A percentile compares a stretch with the other conserved stretches of the same genome.
These are phyloP conservation scores for Mytilinidion resinicola DNA, from an alignment of 495 filamentous ascomycete genomes.

Conservation along the genomic window DNA sequence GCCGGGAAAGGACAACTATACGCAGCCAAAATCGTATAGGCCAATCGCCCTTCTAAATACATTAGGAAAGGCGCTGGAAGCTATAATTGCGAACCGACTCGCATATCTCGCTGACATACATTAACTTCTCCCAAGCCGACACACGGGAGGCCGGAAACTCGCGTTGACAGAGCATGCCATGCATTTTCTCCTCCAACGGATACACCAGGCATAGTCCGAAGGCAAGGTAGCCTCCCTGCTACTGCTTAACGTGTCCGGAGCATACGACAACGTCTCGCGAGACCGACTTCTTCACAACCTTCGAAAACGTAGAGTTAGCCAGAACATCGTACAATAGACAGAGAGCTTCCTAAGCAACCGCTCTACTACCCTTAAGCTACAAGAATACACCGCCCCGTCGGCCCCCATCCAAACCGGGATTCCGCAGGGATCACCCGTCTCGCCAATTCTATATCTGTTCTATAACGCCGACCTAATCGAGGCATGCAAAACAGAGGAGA, in stretches of 20 bases:
- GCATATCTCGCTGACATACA: slow-evolving; percentile 23
- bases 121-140: slow-evolving; percentile 22
- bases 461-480: background rate
- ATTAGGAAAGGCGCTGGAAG: slow-evolving; percentile 33
- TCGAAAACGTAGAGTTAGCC: slow-evolving; percentile 1
- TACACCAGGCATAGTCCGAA: slow-evolving; percentile 18
- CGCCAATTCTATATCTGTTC: background rate
- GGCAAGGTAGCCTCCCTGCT: slow-evolving; percentile 13
- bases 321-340: background rate
- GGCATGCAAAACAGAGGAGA: background rate
- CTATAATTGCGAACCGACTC: slow-evolving; percentile 26
- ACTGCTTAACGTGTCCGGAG: slow-evolving; percentile 27
- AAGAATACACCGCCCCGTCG: background rate
- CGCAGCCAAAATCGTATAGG: slow-evolving; percentile 30
- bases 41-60: slow-evolving; percentile 36
- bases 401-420: background rate
- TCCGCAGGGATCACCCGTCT: background rate
- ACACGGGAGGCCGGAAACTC: slow-evolving; percentile 25
- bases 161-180: slow-evolving; percentile 26
- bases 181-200: slow-evolving; percentile 21
- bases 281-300: slow-evolving; percentile 24
- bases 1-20: slow-evolving; percentile 28
- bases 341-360: background rate
- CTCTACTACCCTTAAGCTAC: background rate
- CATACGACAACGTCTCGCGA: slow-evolving; percentile 27